Evolutionary conservation across 2,329 filamentous ascomycete species (phyloP), one percentile per base, ranked within the genome.

Genomic region (Colletotrichum incanum): DNA sequence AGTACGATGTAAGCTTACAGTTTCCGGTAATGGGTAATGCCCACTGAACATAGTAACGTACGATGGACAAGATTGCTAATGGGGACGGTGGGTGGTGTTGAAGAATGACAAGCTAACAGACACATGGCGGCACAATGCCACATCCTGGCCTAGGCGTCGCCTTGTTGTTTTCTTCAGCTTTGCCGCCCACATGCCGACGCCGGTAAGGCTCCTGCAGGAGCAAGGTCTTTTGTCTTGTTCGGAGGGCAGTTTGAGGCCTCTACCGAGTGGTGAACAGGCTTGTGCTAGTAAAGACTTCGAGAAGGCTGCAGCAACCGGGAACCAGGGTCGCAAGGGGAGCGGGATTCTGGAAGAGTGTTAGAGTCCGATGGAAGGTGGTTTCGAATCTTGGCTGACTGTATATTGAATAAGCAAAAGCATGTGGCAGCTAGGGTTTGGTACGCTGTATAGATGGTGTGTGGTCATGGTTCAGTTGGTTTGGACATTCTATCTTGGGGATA

Each of bases 301-400:
- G 31, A 28, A 63, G 62, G 23, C 47, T 18, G 16, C 14, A 23
- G 50, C 41, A n/a, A 39, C 45, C 28, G 31, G 31, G 39, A 52
- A 65, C 20, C 61, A 37, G 20, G 37, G 16, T 34, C 18, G 50
- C 43, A 43, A 37, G 34, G 45, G 34, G 28, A 65, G 70, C 37
- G 52, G 54, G 47, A 61, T 72, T 72, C 54, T 65, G 65, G 60
- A 61, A 64, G 39, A 69, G 41, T 54, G 59, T 41, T 56, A 47
- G 31, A 47, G 70, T 43, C 45, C 52, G 65, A 64, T 70, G 28
- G 60, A 72, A 70, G 66, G 60, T 41, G 59, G 70, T 72, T 72
- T 72, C 65, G 70, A 64, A 70, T 70, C 16, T 60, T 72, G 70
- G 70, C 70, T 72, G 58, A 72, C 70, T 55, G 55, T 37, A 34